Evolutionary conservation across 179 eudicot species (phyloP), one percentile per base, ranked within the genome.

Genomic region (Vitellaria paradoxa): DNA sequence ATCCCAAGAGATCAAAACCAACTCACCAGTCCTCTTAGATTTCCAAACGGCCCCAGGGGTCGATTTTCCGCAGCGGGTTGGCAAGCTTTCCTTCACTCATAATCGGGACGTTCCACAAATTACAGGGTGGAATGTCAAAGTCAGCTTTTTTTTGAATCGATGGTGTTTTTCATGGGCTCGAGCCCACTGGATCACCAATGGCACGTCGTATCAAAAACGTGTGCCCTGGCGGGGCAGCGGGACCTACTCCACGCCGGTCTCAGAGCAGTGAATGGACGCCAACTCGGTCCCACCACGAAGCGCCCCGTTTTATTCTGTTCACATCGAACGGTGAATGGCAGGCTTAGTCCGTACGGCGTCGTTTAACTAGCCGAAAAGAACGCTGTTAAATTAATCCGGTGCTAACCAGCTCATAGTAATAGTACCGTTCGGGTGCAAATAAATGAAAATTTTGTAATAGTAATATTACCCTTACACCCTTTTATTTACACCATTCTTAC

Each of bases 331-430:
- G 72, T 47, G 37, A 12, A 10, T 3, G 21, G 7, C 60, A 7
- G 12, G 57, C 1, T 24, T 21, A 0, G 3, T 12, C 12, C 0
- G 20, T 21, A 70, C 74, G 74, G 7, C 62, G 60, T 14, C 68
- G 50, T 47, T 13, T 40, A 20, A 30, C 37, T 30, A 30, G 17
- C n/a, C 7, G 23, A 23, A 26, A 9, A 18, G 59, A 21, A 62
- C 77, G 47, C 52, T 8, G 15, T 30, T n/a, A n/a, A 30, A 30
- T 30, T 30, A 30, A 74, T 74, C 23, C 49, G 70, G 46, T 74
- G 77, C 77, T 21, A 63, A 59, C 70, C 77, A 74, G 69, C 65
- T 63, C 40, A 30, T 30, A 30, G 9, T 30, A 9, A 30, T 30
- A 30, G 37, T 30, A 2, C 37, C 2, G 1, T 30, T 30, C 37